These are phyloP conservation scores for Protomyces lactucae-debilis DNA, from an alignment of 1,139 yeast genomes.

Conservation along the genomic window DNA sequence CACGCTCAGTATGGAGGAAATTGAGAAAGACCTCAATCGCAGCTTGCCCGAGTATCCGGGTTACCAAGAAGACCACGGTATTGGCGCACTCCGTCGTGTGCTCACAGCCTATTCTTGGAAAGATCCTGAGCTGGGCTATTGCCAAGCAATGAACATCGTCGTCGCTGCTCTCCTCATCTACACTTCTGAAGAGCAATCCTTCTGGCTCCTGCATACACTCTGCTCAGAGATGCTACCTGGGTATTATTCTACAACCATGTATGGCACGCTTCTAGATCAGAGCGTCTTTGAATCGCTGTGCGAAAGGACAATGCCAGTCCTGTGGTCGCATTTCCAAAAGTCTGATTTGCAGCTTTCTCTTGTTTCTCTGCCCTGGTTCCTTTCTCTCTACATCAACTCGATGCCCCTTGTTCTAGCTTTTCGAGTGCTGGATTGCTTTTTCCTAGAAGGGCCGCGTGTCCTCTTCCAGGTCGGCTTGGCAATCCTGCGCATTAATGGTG, in stretches of 20 bases:
- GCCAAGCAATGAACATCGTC: slow-evolving; percentile 98
- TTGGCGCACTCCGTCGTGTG: slow-evolving; percentile 74
- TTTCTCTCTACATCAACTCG: slow-evolving; percentile 80
- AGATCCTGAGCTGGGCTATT: slow-evolving; percentile 94
- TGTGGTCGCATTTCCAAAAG: slow-evolving; percentile 74
- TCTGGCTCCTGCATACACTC: slow-evolving; percentile 79
- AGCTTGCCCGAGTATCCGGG: slow-evolving; percentile 96
- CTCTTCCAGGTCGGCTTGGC: slow-evolving; percentile 93
- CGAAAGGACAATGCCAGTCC: slow-evolving; percentile 78
- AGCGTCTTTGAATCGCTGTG: slow-evolving; percentile 87
- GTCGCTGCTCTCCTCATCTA: slow-evolving; percentile 80
- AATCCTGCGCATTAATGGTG: slow-evolving; percentile 78
- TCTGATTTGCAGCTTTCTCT: slow-evolving; percentile 91
- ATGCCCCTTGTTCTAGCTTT: slow-evolving; percentile 95
- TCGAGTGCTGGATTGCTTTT: slow-evolving; percentile 83
- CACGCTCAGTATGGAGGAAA: slow-evolving; percentile 88
- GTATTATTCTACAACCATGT: slow-evolving; percentile 95
- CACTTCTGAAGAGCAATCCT: slow-evolving; percentile 96
- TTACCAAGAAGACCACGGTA: slow-evolving; percentile 81
- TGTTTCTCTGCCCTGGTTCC: slow-evolving; percentile 93
- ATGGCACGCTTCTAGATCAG: slow-evolving; percentile 91
- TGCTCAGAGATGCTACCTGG: slow-evolving; percentile 91
- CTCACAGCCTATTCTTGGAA: slow-evolving; percentile 94
- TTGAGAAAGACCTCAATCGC: slow-evolving; percentile 89
- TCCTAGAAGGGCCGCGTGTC: slow-evolving; percentile 83